Evolutionary conservation across 2,329 filamentous ascomycete genomes (phyloP), one percentile per base, ranked within the genome.

Genomic region (Periconia digitata): DNA sequence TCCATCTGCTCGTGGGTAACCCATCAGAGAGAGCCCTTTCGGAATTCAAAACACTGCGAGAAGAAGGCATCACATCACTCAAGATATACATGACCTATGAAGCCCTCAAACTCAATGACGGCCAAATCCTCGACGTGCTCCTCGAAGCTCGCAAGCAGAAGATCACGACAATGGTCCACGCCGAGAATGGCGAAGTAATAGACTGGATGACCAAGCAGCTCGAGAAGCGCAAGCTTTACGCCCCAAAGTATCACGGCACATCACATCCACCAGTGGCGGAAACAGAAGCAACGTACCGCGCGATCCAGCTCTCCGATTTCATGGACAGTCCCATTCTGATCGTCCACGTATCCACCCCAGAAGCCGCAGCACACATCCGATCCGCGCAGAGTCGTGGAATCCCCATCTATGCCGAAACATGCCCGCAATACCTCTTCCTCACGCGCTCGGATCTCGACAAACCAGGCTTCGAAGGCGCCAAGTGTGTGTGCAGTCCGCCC

Each of bases 81-180:
- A 77, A 77, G 44, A 76, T 72, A 41, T 77, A 77, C 50, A 68
- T 75, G 73, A 66, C 73, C 42, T 69, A 75, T 49, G 64, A 66
- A 51, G 62, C 72, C 16, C 54, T 74, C 15, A 62, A 72, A 50
- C 58, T 75, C 17, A 60, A 70, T 51, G 64, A 76, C 43, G 54
- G 67, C 42, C 62, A 74, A 44, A 70, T 72, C 32, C 58, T 73
- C 3, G 69, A 72, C 43, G 63, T 72, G 6, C 56, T 72, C 3
- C 56, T 72, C 16, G 65, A 74, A 58, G 72, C 63, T 49, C 71
- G 55, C 44, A 72, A 64, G 64, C 73, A 75, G 45, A 62, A 70
- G 18, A 79, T 82, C 40, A 72, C 78, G 10, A 83, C 80, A 17
- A 81, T 81, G 75, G 74, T 82, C 36, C 78, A 81, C 52, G 78